Percentiles rank a stretch among this genome's conserved stretches.
These are phyloP conservation scores for peach (Prunus persica) DNA, from an alignment of 306 rosid species.

Conservation along the genomic window Prunus_persica_NCBIv2 NC_034013.1:17595001-17595500, in stretches of 20 bases:
- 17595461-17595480: constrained; percentile 17
- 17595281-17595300: constrained; percentile 42
- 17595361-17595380: not conserved
- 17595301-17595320: constrained; percentile 77
- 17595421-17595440: not conserved
- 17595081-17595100: not conserved
- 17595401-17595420: not conserved
- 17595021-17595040: not conserved
- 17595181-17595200: not conserved
- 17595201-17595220: not conserved
- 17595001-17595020: not conserved
- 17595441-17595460: not conserved
- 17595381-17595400: not conserved
- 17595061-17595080: not conserved
- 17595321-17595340: constrained; percentile 73
- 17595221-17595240: not conserved
- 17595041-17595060: not conserved
- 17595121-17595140: not conserved
- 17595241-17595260: not conserved
- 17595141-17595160: not conserved
- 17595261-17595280: constrained; percentile 10
- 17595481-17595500: constrained; percentile 74
- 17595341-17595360: constrained; percentile 40
- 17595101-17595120: not conserved
- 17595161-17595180: not conserved